phyloP scores from a whole-genome alignment of 768 basidiomycete species.

The Chalciporus pseudorubinellus region DNA sequence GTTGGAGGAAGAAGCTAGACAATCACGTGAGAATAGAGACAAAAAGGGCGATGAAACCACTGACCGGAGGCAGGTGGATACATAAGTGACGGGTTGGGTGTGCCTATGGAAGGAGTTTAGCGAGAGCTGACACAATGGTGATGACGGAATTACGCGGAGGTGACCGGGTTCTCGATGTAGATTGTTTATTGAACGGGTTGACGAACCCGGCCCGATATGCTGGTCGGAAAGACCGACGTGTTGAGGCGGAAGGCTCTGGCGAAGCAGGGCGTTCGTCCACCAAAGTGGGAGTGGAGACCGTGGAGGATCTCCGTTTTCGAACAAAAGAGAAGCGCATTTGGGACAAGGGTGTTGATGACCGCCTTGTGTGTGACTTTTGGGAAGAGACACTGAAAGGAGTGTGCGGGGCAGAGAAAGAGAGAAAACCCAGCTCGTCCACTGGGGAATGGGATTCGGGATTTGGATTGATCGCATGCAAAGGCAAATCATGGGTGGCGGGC shows the following conservation, averaged over 20 bases:
- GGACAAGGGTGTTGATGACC: constrained; percentile 2
- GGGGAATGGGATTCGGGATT: constrained; percentile 2
- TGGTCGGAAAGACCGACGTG: constrained; percentile 1
- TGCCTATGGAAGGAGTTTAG: constrained; percentile 6
- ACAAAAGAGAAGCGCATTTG: constrained; percentile 9
- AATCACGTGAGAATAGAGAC: neutral
- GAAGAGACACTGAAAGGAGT: neutral
- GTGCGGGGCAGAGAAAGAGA: neutral
- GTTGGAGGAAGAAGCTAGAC: neutral
- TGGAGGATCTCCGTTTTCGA: constrained; percentile 6
- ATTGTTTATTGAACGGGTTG: constrained; percentile 16
- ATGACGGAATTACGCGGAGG: constrained; percentile 10
- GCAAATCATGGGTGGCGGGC: neutral
- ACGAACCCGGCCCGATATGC: constrained; percentile 12
- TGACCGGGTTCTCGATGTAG: constrained; percentile 18
- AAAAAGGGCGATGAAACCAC: neutral
- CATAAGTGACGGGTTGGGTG: neutral
- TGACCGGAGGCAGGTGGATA: neutral
- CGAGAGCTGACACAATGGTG: neutral
- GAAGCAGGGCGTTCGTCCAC: neutral
- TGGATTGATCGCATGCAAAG: neutral
- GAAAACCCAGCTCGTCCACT: constrained; percentile 10
- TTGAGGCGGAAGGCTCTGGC: neutral
- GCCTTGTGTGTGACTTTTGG: neutral
- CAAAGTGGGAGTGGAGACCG: neutral